A percentile compares a stretch with the other conserved stretches of the same genome.
Evolutionary conservation across 352 stramenopile species (phyloP).

Genomic region (Pythium apleroticum): DNA sequence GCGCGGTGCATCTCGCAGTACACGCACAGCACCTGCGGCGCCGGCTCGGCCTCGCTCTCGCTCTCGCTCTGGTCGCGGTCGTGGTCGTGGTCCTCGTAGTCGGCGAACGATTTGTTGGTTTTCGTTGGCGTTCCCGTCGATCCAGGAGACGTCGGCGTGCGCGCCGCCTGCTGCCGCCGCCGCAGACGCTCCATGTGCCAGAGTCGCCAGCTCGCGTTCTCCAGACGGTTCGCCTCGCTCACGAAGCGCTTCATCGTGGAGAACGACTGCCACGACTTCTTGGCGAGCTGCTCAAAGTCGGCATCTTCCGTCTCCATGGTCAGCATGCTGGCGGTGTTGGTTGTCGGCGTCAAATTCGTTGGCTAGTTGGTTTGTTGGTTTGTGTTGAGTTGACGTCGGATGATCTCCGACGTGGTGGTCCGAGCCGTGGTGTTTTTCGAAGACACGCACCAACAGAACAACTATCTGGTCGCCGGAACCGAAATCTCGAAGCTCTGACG

Average conservation of each 20-base stretch:
- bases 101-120: conserved; percentile 8
- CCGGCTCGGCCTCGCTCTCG: conserved; percentile 11
- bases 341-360: not conserved
- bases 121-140: not conserved
- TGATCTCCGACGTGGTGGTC: not conserved
- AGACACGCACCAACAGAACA: not conserved
- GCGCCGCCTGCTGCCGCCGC: conserved; percentile 10
- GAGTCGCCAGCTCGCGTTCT: conserved; percentile 84
- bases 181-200: conserved; percentile 70
- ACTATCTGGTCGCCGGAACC: not conserved
- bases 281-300: conserved; percentile 67
- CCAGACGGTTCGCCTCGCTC: conserved; percentile 69
- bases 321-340: not conserved
- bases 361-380: not conserved
- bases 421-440: not conserved
- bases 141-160: not conserved
- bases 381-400: not conserved
- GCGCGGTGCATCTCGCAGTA: conserved; percentile 78
- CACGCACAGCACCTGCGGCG: conserved; percentile 42
- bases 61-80: conserved; percentile 30
- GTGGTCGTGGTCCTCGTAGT: conserved; percentile 1
- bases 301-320: conserved; percentile 32
- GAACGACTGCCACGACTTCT: conserved; percentile 88
- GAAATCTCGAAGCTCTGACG: not conserved
- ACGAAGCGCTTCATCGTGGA: conserved; percentile 87